Base-by-base conservation (phyloP, 768 basidiomycete species). In the Trametes elegans region DNA sequence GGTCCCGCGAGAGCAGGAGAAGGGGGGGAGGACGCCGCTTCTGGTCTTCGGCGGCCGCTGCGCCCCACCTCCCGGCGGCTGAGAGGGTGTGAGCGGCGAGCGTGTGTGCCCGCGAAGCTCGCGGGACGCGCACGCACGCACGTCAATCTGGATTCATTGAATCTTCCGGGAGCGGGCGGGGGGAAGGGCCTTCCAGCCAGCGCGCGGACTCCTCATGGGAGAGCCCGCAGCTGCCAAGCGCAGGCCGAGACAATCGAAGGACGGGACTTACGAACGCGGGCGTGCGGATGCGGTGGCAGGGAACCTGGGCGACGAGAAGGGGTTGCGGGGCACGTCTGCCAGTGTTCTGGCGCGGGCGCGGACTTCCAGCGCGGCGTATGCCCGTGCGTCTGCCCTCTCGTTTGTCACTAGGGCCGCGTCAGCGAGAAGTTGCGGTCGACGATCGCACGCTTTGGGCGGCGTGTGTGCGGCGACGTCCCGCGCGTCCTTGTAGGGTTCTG, bases 361-460 rank as follows among this genome's bases (percentile, higher is more conserved):
- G 29, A 45, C 35, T 31, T 28, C 43, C 36, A 16, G 31, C 49
- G 55, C 49, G 32, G 55, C 40, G 28, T 49, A 26, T 19, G 26
- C 19, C 19, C 28, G 29, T n/a, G 52, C 24, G 31, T 13, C 26
- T 42, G 18, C 23, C 55, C 34, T 46, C 29, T 18, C 41, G 42
- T 45, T 43, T 29, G 55, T 57, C 48, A 57, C 34, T 19, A 14
- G 42, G 16, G 46, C 51, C 24, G 23, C n/a, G 55, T 57, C 55
- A 57, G 55, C 55, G 49, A 57, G 23, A 50, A 55, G 54, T 45
- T n/a, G n/a, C n/a, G 18, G 46, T 8, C 48, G 55, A 57, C 47
- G 55, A 57, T 57, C 55, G n/a, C 29, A 48, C 48, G 7, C 40
- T 31, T 45, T 36, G 29, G 55, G 46, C 7, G 40, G 27, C 54